Percentiles rank a stretch among this genome's conserved stretches.
These are phyloP conservation scores for Scutellaria minor DNA, from an alignment of 257 asterid species.

Conservation along the genomic window DNA sequence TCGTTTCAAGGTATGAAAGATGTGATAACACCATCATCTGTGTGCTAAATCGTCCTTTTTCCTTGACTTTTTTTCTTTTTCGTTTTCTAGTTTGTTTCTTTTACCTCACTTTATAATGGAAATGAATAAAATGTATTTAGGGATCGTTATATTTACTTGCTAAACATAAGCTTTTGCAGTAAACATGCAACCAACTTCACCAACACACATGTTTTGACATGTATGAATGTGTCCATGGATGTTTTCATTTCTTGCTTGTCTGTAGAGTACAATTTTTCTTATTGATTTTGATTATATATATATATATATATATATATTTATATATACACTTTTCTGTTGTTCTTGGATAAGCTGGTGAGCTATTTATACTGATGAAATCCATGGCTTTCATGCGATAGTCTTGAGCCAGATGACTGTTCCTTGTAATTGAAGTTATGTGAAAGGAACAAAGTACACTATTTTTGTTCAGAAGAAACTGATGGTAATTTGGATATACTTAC, in stretches of 20 bases:
- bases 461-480: neutral
- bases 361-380: neutral
- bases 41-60: slow-evolving; percentile 6
- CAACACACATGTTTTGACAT: neutral
- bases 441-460: neutral
- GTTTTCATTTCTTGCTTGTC: slow-evolving; percentile 9
- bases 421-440: slow-evolving; percentile 7
- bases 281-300: neutral
- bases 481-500: slow-evolving; percentile 7
- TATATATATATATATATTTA: too few species aligned
- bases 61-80: neutral
- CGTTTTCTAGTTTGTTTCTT: neutral
- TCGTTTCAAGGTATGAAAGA: slow-evolving; percentile 84
- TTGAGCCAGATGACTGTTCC: slow-evolving; percentile 5
- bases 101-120: neutral
- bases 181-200: slow-evolving; percentile 3
- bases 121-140: neutral
- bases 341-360: neutral
- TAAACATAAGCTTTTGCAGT: slow-evolving; percentile 16
- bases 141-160: slow-evolving; percentile 14
- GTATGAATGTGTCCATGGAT: neutral
- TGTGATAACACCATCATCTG: slow-evolving; percentile 19
- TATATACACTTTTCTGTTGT: neutral
- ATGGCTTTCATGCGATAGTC: neutral
- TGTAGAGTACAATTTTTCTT: neutral